Evolutionary conservation across 495 filamentous ascomycete genomes (phyloP), one percentile per base, ranked within the genome.

Genomic region (Tetracladium marchalianum): DNA sequence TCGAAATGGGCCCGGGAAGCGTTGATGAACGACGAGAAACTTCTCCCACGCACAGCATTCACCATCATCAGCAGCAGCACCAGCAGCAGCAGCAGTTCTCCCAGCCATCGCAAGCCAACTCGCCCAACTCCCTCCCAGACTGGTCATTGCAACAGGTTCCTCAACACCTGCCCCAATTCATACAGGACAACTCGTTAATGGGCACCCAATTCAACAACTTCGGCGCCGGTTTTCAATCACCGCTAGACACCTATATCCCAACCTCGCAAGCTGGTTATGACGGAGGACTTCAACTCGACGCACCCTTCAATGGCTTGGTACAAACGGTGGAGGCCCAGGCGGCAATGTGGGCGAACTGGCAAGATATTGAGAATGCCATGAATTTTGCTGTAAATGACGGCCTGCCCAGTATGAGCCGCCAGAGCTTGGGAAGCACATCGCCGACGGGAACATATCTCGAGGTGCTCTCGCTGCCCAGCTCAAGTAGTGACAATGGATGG

Each of bases 401-500:
- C 4, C 66, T 84, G 31, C 68, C 73, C 1, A 73, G 74, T 51
- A 55, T 74, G 43, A 59, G 67, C 10, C 56, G 62, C 18, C 70
- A 72, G 45, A 76, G 70, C 41, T 49, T 84, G n/a, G 80, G 80
- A 39, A 84, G 82, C 62, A 80, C 81, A 59, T 93, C 88, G 40
- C 88, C 89, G 7, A 87, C 83, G 0, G 82, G 85, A 48, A 88
- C 82, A 33, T 86, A 82, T 61, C 64, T 93, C 7, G 88, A 94
- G 64, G 84, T 90, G 34, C 67, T 87, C 19, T 95, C 89, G 11
- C 66, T 92, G 31, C 73, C 76, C 17, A 77, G 75, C 51, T 86
- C 85, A 10, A 76, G 78, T 50, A 90, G 85, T 61, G 88, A 93
- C 51, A 84, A 86, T 59, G 86, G 85, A 34, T 95, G 88, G 89